Evolutionary conservation across 257 asterid genomes (phyloP).

Genomic region (Lavandula angustifolia): DNA sequence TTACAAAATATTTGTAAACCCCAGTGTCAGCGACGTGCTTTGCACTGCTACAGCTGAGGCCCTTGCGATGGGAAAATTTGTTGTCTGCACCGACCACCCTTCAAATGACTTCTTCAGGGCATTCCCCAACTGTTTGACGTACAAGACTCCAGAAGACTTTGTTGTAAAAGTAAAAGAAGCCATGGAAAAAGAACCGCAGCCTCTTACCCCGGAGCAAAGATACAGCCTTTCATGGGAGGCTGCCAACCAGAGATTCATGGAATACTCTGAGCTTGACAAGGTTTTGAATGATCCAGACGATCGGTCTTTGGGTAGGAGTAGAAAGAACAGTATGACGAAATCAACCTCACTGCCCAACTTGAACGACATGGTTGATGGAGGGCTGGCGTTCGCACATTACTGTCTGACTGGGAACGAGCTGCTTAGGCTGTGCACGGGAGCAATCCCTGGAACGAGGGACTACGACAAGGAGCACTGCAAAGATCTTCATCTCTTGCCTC

Average conservation of each 20-base stretch:
- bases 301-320: constrained; percentile 31
- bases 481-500: constrained; percentile 83
- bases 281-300: constrained; percentile 41
- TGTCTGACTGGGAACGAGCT: constrained; percentile 90
- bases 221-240: constrained; percentile 97
- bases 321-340: constrained; percentile 43
- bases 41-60: constrained; percentile 99
- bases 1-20: constrained; percentile 91
- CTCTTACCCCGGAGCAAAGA: constrained; percentile 80
- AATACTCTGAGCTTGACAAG: constrained; percentile 75
- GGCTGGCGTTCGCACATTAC: constrained; percentile 85
- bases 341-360: constrained; percentile 70
- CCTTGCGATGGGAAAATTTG: constrained; percentile 98
- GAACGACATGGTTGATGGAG: constrained; percentile 73
- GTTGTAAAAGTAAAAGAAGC: constrained; percentile 90
- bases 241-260: constrained; percentile 91
- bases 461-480: constrained; percentile 70
- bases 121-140: constrained; percentile 91
- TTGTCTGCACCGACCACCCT: constrained; percentile 96
- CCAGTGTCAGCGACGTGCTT: constrained; percentile 96
- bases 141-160: constrained; percentile 86
- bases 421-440: constrained; percentile 85
- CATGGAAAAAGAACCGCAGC: constrained; percentile 81
- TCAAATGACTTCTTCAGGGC: constrained; percentile 92
- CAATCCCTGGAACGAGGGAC: constrained; percentile 77